A percentile compares a stretch with the other conserved stretches of the same genome.
phyloP scores from a whole-genome alignment of 2,329 filamentous ascomycete genomes.

The Fusarium sp. region DNA sequence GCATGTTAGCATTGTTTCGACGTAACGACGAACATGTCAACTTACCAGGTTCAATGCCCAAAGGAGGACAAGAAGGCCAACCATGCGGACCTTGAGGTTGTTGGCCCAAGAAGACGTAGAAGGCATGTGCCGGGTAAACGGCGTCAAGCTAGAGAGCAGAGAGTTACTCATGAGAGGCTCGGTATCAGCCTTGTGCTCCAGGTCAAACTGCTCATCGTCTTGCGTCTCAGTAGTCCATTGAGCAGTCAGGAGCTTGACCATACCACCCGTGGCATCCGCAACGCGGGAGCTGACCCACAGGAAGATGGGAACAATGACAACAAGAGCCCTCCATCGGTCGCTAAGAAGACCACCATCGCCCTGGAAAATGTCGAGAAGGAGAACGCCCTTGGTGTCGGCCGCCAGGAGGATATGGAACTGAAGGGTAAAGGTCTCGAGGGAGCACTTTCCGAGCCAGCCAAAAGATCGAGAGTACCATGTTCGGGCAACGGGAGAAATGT shows the following conservation, averaged over 20 bases:
- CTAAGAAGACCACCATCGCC: slow-evolving; percentile 33
- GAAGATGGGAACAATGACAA: slow-evolving; percentile 42
- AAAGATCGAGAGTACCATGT: slow-evolving; percentile 50
- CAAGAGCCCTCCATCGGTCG: slow-evolving; percentile 39
- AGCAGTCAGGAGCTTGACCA: slow-evolving; percentile 33
- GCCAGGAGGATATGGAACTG: slow-evolving; percentile 69
- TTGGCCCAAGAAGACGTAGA: slow-evolving; percentile 30
- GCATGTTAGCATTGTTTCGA: background rate
- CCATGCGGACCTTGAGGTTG: slow-evolving; percentile 31
- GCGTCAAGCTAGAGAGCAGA: slow-evolving; percentile 14
- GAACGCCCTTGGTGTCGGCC: slow-evolving; percentile 61
- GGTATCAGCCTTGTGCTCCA: slow-evolving; percentile 32
- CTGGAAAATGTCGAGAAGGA: slow-evolving; percentile 34
- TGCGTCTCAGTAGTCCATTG: slow-evolving; percentile 21
- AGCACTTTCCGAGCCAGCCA: slow-evolving; percentile 62
- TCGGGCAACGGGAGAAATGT: slow-evolving; percentile 42
- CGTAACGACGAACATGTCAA: accelerated
- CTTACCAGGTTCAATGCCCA: slow-evolving; percentile 35
- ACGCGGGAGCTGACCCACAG: slow-evolving; percentile 40
- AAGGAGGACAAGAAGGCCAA: slow-evolving; percentile 31
- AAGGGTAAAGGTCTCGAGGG: slow-evolving; percentile 66
- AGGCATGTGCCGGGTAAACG: slow-evolving; percentile 29
- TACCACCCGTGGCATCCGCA: slow-evolving; percentile 32
- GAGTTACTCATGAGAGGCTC: slow-evolving; percentile 27
- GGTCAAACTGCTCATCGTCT: slow-evolving; percentile 16